A percentile compares a stretch with the other conserved stretches of the same genome.
These are phyloP conservation scores for Galium porrigens DNA, from an alignment of 305 asterid genomes.

Conservation along the genomic window DNA sequence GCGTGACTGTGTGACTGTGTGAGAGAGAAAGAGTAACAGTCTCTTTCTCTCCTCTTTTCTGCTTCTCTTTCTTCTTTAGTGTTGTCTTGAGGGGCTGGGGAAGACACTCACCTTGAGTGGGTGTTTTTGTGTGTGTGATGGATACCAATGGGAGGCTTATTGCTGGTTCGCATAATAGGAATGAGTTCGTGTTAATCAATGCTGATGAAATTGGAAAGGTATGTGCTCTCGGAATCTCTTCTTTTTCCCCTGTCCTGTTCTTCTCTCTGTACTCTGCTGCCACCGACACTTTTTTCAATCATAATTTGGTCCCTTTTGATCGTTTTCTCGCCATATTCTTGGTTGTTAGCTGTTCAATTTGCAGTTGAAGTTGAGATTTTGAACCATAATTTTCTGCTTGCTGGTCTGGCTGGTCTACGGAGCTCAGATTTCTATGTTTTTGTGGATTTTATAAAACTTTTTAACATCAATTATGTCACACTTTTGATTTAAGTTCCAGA, in stretches of 20 bases:
- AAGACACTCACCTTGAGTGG: constrained; percentile 14
- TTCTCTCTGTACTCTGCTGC: constrained; percentile 6
- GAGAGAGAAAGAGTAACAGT: constrained; percentile 17
- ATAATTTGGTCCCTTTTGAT: background rate
- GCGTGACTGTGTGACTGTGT: constrained; percentile 3
- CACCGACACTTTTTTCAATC: background rate
- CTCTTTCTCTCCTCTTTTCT: constrained; percentile 18
- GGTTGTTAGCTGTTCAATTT: constrained; percentile 19
- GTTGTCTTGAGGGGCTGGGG: constrained; percentile 7
- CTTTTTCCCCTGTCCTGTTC: constrained; percentile 5
- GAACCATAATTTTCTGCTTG: constrained; percentile 9
- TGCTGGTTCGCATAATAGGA: constrained; percentile 91
- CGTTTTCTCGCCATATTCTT: constrained; percentile 13
- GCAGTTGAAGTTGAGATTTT: constrained; percentile 13
- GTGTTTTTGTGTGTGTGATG: constrained; percentile 29
- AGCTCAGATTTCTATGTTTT: constrained; percentile 12
- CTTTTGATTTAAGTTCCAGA: background rate
- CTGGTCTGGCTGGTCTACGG: background rate
- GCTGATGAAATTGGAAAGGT: constrained; percentile 96
- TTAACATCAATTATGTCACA: background rate
- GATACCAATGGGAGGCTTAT: constrained; percentile 82
- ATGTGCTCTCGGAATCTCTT: constrained; percentile 15
- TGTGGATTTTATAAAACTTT: constrained; percentile 5
- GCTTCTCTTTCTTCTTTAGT: constrained; percentile 6
- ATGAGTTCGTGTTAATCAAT: constrained; percentile 85